phyloP scores from a whole-genome alignment of 495 filamentous ascomycete genomes.

The Melanomma pulvis-pyrius region DNA sequence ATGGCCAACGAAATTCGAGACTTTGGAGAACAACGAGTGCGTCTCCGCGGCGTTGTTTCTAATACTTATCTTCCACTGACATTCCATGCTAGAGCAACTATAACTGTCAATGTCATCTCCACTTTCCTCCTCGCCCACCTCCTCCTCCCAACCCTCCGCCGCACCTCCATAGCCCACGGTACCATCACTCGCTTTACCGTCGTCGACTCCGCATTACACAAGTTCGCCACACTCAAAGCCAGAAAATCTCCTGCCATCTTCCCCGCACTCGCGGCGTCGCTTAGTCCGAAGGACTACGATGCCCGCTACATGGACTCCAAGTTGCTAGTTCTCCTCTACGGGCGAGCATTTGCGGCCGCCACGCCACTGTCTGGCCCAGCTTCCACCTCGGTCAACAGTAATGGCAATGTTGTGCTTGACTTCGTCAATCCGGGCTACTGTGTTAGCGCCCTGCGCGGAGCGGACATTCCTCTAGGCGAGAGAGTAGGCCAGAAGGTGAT shows the following conservation, averaged over 20 bases:
- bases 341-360: conserved; percentile 27
- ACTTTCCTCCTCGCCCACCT: neutral
- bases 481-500: conserved; percentile 15
- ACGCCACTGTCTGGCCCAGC: conserved; percentile 4
- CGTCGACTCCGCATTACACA: neutral
- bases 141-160: neutral
- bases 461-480: conserved; percentile 18
- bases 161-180: neutral
- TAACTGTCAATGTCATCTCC: neutral
- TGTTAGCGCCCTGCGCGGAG: conserved; percentile 38
- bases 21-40: conserved; percentile 53
- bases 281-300: neutral
- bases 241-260: neutral
- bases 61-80: conserved; percentile 49
- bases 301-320: conserved; percentile 6
- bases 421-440: conserved; percentile 47
- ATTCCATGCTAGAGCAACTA: conserved; percentile 44
- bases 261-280: neutral
- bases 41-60: conserved; percentile 57
- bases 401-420: conserved; percentile 44
- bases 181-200: neutral
- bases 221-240: neutral
- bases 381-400: no score
- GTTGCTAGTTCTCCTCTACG: neutral
- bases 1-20: conserved; percentile 37